A percentile compares a stretch with the other conserved stretches of the same genome.
phyloP scores from a whole-genome alignment of 768 basidiomycete species.

The Ramaria rubella region DNA sequence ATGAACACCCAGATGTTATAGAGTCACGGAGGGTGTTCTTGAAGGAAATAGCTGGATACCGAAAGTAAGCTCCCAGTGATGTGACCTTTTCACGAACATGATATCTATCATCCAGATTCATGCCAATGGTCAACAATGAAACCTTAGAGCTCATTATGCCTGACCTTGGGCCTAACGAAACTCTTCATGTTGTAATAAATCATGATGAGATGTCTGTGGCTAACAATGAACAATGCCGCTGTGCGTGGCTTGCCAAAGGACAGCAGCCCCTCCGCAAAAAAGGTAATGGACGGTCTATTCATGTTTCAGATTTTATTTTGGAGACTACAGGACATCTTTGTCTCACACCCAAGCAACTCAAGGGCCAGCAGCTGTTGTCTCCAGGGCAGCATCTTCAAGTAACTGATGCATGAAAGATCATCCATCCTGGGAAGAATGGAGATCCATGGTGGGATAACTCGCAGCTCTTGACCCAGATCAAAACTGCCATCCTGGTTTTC shows the following conservation, averaged over 20 bases:
- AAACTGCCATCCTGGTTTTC: neutral
- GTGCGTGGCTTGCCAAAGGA: conserved; percentile 20
- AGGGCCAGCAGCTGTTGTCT: conserved; percentile 12
- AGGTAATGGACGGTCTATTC: conserved; percentile 16
- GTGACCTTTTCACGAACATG: neutral
- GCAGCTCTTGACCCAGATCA: neutral
- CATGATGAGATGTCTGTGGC: conserved; percentile 6
- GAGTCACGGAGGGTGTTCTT: neutral
- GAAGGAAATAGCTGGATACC: neutral
- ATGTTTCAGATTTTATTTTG: conserved; percentile 19
- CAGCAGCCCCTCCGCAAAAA: conserved; percentile 26
- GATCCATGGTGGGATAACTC: neutral
- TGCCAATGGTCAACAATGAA: neutral
- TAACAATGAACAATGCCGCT: conserved; percentile 23
- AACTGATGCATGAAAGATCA: neutral
- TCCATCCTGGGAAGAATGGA: conserved; percentile 3
- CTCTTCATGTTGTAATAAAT: neutral
- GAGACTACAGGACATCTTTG: conserved; percentile 16
- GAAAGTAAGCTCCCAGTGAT: neutral
- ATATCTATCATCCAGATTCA: neutral
- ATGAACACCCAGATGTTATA: neutral
- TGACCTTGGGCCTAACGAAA: neutral
- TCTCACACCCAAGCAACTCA: conserved; percentile 12
- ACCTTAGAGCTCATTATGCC: neutral
- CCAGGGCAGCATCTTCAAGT: conserved; percentile 1